A percentile compares a stretch with the other conserved stretches of the same genome.
These are phyloP conservation scores for Astraeus odoratus DNA, from an alignment of 768 basidiomycete species.

Conservation along the genomic window DNA sequence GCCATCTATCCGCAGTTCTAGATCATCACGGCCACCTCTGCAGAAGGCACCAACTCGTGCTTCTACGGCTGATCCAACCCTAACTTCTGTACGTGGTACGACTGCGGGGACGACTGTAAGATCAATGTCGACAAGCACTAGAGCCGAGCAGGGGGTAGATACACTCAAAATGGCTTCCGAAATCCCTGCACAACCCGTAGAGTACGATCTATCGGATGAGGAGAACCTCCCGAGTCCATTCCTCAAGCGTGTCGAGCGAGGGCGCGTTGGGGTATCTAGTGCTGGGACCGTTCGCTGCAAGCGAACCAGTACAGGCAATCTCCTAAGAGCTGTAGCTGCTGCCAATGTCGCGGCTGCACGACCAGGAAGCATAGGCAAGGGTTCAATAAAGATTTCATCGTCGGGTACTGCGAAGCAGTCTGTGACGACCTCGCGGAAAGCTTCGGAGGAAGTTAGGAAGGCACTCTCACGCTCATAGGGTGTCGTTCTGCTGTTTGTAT, in stretches of 20 bases:
- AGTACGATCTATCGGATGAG: conserved; percentile 70
- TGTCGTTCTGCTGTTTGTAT: no score
- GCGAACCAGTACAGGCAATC: conserved; percentile 44
- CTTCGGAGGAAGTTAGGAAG: conserved; percentile 41
- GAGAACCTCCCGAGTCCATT: conserved; percentile 86
- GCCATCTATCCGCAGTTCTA: conserved; percentile 47
- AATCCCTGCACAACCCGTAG: conserved; percentile 25
- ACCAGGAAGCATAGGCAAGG: conserved; percentile 10
- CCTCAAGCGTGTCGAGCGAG: conserved; percentile 49
- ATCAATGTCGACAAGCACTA: conserved; percentile 10
- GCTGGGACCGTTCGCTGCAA: conserved; percentile 22
- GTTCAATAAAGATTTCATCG: conserved; percentile 10
- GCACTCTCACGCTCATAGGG: conserved; percentile 29
- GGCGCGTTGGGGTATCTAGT: conserved; percentile 11
- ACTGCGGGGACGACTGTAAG: conserved; percentile 5
- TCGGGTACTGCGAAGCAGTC: conserved; percentile 31
- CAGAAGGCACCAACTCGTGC: conserved; percentile 21
- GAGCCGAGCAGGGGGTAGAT: not conserved
- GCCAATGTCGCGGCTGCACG: conserved; percentile 38
- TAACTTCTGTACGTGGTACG: conserved; percentile 10
- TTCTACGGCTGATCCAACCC: conserved; percentile 34
- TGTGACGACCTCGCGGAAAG: conserved; percentile 40
- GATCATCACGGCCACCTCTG: conserved; percentile 21
- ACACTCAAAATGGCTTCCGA: conserved; percentile 13
- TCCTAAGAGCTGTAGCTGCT: conserved; percentile 54